Conservation (phyloP, 352 stramenopile genomes). For the Phytophthora pluvialis region DNA sequence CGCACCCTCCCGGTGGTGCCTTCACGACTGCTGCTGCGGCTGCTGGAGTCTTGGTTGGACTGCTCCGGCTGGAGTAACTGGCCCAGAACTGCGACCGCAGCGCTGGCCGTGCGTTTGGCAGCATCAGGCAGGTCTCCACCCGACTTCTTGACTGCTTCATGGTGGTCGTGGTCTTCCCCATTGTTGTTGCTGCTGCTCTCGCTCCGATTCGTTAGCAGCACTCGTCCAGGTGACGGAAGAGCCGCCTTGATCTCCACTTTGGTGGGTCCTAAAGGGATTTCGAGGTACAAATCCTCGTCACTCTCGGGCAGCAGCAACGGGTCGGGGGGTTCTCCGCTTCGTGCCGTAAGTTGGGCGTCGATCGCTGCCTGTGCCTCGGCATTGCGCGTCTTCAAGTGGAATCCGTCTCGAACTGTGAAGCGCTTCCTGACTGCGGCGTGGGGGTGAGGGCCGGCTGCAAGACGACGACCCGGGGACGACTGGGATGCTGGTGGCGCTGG, state of each 20-base stretch:
- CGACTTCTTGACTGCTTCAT: conserved; percentile 2
- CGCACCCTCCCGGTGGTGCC: conserved; percentile 14
- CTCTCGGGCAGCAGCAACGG: conserved; percentile 1
- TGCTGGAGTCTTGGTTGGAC: not conserved
- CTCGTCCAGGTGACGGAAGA: not conserved
- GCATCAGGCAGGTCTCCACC: not conserved
- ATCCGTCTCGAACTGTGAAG: conserved; percentile 74
- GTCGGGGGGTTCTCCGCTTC: conserved; percentile 1
- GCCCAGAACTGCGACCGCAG: conserved; percentile 10
- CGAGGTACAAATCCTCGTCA: not conserved
- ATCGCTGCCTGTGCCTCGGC: conserved; percentile 52
- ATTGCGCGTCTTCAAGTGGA: conserved; percentile 70
- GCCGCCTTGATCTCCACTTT: conserved; percentile 12
- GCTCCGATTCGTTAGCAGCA: not conserved
- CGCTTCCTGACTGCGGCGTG: conserved; percentile 34
- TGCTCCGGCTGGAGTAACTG: conserved; percentile 26
- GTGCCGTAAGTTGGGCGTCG: conserved; percentile 39
- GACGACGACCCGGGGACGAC: not conserved
- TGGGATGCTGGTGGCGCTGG: not conserved
- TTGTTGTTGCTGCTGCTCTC: conserved; percentile 13
- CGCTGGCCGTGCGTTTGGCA: conserved; percentile 1
- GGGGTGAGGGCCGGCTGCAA: not conserved
- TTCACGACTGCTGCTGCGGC: conserved; percentile 7
- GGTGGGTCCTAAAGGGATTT: conserved; percentile 9
- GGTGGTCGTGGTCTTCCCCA: conserved; percentile 9